phyloP scores from a whole-genome alignment of 352 stramenopile genomes.

The Globisporangium yorkense region DNA sequence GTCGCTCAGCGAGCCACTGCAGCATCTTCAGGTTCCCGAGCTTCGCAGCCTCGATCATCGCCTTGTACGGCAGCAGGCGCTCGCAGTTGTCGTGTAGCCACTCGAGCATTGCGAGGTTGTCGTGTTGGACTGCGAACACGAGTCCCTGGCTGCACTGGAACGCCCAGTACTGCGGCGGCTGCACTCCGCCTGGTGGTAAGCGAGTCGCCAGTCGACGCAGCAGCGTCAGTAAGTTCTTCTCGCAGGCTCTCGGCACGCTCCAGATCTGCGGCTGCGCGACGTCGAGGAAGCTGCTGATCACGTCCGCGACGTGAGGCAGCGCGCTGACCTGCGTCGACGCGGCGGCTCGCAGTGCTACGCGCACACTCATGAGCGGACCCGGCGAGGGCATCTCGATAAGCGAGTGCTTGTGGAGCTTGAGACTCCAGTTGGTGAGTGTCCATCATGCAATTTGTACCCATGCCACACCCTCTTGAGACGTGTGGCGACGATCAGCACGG shows the following conservation, averaged over 20 bases:
- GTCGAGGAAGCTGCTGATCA: constrained; percentile 2
- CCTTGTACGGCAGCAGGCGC: not conserved
- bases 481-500: too few relatives aligned
- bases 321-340: too few relatives aligned
- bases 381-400: not conserved
- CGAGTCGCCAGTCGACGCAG: not conserved
- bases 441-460: not conserved
- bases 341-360: not conserved
- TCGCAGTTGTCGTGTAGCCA: not conserved
- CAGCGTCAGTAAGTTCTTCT: not conserved
- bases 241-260: not conserved
- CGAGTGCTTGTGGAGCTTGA: too few relatives aligned
- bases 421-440: too few relatives aligned
- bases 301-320: not conserved
- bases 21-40: not conserved
- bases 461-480: too few relatives aligned
- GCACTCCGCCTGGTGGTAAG: not conserved
- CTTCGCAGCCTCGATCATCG: not conserved
- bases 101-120: not conserved
- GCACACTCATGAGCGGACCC: not conserved
- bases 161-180: not conserved
- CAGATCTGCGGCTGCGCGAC: not conserved
- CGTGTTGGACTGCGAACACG: not conserved
- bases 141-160: constrained; percentile 1
- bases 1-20: not conserved